These are phyloP conservation scores for Tetrahymena malaccensis DNA, from an alignment of 73 alveolate genomes.

Conservation along the genomic window DNA sequence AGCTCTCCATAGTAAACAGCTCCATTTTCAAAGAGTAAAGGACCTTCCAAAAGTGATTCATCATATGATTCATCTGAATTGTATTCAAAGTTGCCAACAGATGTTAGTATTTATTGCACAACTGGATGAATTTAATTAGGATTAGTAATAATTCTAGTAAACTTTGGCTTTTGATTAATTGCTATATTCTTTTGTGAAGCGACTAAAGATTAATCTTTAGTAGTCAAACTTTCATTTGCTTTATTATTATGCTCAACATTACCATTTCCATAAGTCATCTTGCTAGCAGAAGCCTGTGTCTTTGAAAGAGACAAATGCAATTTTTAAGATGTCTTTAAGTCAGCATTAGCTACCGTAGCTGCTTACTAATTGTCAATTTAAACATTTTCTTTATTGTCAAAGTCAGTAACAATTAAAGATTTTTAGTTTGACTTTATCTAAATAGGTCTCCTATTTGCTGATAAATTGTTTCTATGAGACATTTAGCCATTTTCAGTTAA, in stretches of 20 bases:
- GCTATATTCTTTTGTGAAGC: background rate
- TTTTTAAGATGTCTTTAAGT: background rate
- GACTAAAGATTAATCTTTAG: background rate
- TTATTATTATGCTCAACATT: background rate
- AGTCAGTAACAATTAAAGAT: background rate
- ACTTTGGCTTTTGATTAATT: background rate
- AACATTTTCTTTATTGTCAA: background rate
- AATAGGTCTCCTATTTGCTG: background rate
- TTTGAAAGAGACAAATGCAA: background rate
- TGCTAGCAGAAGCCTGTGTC: background rate
- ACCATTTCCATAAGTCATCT: background rate
- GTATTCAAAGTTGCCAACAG: background rate
- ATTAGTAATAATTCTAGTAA: background rate
- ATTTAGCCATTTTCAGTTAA: background rate
- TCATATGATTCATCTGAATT: background rate
- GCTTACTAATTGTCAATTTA: background rate
- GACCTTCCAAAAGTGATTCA: background rate
- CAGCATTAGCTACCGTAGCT: background rate
- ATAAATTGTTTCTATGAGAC: background rate
- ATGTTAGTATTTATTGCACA: background rate
- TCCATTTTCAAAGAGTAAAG: background rate
- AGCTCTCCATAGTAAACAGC: background rate
- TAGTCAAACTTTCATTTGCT: background rate
- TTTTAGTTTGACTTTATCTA: background rate
- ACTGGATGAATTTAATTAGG: background rate